phyloP scores from a whole-genome alignment of 164 flowering plant species.

The Piper longum region DNA sequence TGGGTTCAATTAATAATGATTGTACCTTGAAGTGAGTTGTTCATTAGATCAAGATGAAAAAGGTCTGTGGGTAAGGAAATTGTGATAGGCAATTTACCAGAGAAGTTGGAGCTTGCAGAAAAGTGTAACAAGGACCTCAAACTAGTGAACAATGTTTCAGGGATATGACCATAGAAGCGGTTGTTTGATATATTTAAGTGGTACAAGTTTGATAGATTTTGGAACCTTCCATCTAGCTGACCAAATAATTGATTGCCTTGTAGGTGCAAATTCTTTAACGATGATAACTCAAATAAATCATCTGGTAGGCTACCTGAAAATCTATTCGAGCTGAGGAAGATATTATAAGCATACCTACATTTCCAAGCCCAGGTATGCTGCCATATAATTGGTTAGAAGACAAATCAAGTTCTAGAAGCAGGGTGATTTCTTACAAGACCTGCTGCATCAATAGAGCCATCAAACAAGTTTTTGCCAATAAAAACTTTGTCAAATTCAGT shows the following conservation, averaged over 20 bases:
- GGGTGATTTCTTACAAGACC: constrained; percentile 1
- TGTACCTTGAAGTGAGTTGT: constrained; percentile 8
- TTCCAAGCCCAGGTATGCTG: constrained; percentile 2
- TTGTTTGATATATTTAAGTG: constrained; percentile 8
- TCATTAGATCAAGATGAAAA: constrained; percentile 4
- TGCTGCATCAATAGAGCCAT: constrained; percentile 4
- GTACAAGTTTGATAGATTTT: constrained; percentile 3
- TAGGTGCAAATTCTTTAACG: constrained; percentile 2
- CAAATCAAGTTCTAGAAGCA: constrained; percentile 1
- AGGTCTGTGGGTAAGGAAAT: constrained; percentile 1
- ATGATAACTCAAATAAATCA: constrained; percentile 5
- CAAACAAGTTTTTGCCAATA: constrained; percentile 5
- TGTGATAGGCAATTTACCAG: constrained; percentile 6
- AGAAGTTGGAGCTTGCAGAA: constrained; percentile 5
- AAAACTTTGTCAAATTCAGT: constrained; percentile 2
- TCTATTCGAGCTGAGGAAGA: constrained; percentile 5
- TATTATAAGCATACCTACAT: neutral
- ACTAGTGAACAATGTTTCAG: constrained; percentile 5
- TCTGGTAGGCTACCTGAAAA: constrained; percentile 1
- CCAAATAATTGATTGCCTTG: constrained; percentile 8
- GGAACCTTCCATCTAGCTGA: neutral
- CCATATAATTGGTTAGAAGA: constrained; percentile 8
- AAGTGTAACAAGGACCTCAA: constrained; percentile 4
- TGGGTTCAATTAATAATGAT: constrained; percentile 37
- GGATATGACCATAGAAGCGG: constrained; percentile 8